Evolutionary conservation across 1,284 basidiomycete species (phyloP), one percentile per base, ranked within the genome.

Genomic region (Boletellus deceptivus): DNA sequence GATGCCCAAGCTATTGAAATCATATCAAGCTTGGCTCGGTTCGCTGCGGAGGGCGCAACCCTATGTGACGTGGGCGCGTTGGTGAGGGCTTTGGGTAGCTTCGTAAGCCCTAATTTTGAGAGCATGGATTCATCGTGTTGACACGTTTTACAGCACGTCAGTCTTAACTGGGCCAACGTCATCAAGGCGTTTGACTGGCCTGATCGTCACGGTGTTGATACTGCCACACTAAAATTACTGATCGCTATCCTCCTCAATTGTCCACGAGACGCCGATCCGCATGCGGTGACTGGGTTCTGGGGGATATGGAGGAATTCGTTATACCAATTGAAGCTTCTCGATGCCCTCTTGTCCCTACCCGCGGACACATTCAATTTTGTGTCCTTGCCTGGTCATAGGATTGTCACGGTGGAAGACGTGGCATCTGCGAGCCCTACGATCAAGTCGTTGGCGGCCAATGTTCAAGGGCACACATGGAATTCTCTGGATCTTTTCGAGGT

Each of bases 381-480:
- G 52, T 83, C 86, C 27, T 76, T 96, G 18, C 89, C 91, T 20
- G 86, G 88, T 9, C 80, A 83, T 24, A 77, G 89, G 54, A 87
- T 93, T 48, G 90, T 94, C 17, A 86, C 89, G 0, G 84, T 92
- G 33, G 91, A 94, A 39, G 89, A 95, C 56, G 91, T 94, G 27
- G 80, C 89, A 3, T 77, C 81, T 52, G 81, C 91, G 27, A 89
- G 88, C 60, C 87, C 89, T n/a, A 91, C 91, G 17, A 92, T 93
- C 74, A 89, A 92, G 66, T 80, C 86, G 13, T 74, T 92, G 49
- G 86, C 93, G 16, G 83, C 89, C 39, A 86, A 91, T 58, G 90
- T 96, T 18, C 91, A 96, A 65, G 84, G 83, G 3, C 90, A 91
- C 59, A 86, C 92, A 0, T 98, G 95, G 94, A 98, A 98, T 68